Evolutionary conservation across 2,329 filamentous ascomycete genomes (phyloP).

Genomic region (Fusarium clavum): DNA sequence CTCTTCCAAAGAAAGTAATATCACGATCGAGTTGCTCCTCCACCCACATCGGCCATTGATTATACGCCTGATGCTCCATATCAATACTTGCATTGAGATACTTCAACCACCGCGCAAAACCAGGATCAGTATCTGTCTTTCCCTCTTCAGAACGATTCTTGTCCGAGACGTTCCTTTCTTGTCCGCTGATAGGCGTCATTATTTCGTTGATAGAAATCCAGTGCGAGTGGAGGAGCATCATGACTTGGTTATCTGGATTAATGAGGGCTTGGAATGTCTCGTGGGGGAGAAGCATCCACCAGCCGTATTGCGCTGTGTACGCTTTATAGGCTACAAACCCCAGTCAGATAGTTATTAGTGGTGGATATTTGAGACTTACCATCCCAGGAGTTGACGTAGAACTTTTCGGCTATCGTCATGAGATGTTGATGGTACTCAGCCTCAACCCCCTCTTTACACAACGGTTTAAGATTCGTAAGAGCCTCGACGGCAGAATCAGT

Average conservation of each 20-base stretch:
- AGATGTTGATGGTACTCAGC: conserved; percentile 60
- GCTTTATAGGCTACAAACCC: conserved; percentile 58
- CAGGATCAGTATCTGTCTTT: conserved; percentile 52
- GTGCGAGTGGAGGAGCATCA: conserved; percentile 62
- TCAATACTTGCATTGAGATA: conserved; percentile 62
- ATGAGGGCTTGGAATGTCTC: conserved; percentile 63
- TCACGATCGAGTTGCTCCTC: conserved; percentile 62
- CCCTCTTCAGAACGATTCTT: conserved; percentile 46
- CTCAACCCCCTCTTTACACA: conserved; percentile 59
- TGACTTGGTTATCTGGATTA: conserved; percentile 59
- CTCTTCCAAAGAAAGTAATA: conserved; percentile 58
- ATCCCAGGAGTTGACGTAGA: conserved; percentile 64
- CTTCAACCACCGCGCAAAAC: conserved; percentile 63
- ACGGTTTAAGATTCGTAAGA: conserved; percentile 56
- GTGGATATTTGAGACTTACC: conserved; percentile 52
- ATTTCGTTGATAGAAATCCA: conserved; percentile 67
- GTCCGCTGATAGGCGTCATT: conserved; percentile 61
- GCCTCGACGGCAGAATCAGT: conserved; percentile 59
- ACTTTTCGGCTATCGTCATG: conserved; percentile 61
- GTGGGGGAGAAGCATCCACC: conserved; percentile 70
- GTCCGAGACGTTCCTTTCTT: conserved; percentile 52
- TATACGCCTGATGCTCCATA: conserved; percentile 58
- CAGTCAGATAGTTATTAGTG: conserved; percentile 5
- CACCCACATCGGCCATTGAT: conserved; percentile 67
- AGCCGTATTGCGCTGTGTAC: conserved; percentile 63